Base-by-base conservation (phyloP, 139 green algal species). In the Tetraselmis chui region DNA sequence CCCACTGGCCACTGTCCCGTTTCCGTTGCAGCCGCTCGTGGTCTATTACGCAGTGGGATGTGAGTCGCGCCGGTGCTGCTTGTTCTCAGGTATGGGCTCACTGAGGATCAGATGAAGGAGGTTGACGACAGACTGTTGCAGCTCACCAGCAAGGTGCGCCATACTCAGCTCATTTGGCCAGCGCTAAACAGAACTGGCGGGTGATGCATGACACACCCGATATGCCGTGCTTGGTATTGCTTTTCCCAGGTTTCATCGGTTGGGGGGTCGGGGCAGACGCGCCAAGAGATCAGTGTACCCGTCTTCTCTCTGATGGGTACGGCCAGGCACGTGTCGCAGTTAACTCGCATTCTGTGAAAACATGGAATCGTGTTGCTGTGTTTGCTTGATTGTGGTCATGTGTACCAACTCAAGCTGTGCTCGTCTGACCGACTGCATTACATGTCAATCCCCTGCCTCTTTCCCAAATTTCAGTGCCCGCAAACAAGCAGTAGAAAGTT, bases 71-170 rank as follows among this genome's bases (percentile, higher is more conserved):
- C 27, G 29, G 2, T 29, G 1, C 11, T 67, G 2, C 28, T n/a
- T 1, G 23, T 29, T 0, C 76, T 26, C 82, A 93, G 86, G 82
- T 96, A 95, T 77, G 88, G 89, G 0, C 82, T 96, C 28, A 88
- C 85, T 0, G 23, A 31, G 1, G 86, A 89, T n/a, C 88, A 94
- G 78, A 77, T 91, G 23, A 67, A 79, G 23, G 86, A 91, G 74
- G 90, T 89, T 22, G 90, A 92, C 58, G 83, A 82, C 59, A 79
- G 88, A 80, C 31, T 92, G 24, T 86, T 90, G 32, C 86, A 91
- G 59, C 11, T 92, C 29, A 77, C 78, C 11, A 83, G 75, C 0
- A 27, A 76, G 30, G 59, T 85, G 78, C 79, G 78, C 67, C 31
- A 76, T 29, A 76, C 81, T 78, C 59, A 79, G 2, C 59, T 77